phyloP scores from a whole-genome alignment of 345 rosid species.

The Eucalyptus paniculata region DNA sequence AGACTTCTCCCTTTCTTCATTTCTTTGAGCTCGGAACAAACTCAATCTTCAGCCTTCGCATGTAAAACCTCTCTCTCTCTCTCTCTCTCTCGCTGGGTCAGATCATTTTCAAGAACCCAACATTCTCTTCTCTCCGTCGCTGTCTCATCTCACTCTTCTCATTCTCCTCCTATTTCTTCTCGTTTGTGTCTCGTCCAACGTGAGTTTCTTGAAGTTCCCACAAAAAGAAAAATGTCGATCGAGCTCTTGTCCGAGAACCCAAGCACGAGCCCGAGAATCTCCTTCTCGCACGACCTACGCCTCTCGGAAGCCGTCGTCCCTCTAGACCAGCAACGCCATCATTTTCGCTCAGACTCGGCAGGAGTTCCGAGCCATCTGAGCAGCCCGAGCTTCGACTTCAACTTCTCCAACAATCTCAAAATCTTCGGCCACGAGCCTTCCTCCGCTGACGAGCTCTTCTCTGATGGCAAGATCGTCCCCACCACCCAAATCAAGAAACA shows the following conservation, averaged over 20 bases:
- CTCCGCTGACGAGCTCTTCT: conserved; percentile 10
- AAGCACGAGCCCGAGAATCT: conserved; percentile 4
- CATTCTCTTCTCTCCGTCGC: neutral
- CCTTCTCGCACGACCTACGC: conserved; percentile 10
- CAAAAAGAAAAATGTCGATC: neutral
- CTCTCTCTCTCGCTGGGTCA: neutral
- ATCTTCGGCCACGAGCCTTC: neutral
- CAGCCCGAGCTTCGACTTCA: conserved; percentile 2
- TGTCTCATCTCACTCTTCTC: neutral
- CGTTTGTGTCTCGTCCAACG: neutral
- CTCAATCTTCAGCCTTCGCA: neutral
- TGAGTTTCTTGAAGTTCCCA: neutral
- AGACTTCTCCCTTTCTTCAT: neutral
- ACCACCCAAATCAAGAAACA: conserved; percentile 1
- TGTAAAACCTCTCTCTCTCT: neutral
- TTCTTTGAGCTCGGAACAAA: neutral
- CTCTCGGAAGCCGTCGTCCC: neutral
- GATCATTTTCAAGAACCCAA: neutral
- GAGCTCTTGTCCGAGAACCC: conserved; percentile 5
- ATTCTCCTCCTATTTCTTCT: neutral
- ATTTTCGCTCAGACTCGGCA: neutral
- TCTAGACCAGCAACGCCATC: neutral
- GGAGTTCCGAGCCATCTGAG: neutral
- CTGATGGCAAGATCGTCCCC: conserved; percentile 6
- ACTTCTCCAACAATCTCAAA: neutral